phyloP scores from a whole-genome alignment of 2,329 filamentous ascomycete species.

The Sarocladiaceae sp. region DNA sequence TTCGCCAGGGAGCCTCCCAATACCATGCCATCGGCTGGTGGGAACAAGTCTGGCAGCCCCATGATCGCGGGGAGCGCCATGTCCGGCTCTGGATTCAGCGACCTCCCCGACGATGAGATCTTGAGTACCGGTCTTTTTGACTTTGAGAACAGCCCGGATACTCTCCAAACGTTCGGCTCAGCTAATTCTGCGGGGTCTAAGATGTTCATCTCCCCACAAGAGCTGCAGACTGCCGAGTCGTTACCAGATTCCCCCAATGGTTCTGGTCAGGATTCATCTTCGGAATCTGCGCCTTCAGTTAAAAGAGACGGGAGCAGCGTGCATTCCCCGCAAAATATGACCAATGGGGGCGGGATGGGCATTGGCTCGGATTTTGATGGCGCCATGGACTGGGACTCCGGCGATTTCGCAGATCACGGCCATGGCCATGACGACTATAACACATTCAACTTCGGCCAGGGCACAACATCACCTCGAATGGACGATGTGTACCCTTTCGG shows the following conservation, averaged over 20 bases:
- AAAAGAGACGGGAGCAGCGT: conserved; percentile 3
- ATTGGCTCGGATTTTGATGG: conserved; percentile 5
- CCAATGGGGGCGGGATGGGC: not conserved
- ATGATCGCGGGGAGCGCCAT: conserved; percentile 12
- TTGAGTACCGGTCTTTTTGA: conserved; percentile 5
- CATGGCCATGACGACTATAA: conserved; percentile 7
- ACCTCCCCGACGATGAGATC: conserved; percentile 11
- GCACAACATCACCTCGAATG: not conserved
- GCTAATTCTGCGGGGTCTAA: conserved; percentile 2
- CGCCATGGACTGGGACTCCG: conserved; percentile 7
- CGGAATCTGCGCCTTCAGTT: conserved; percentile 12
- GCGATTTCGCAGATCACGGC: not conserved
- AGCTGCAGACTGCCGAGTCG: conserved; percentile 2
- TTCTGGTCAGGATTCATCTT: conserved; percentile 12
- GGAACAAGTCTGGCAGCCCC: conserved; percentile 11
- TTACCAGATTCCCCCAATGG: conserved; percentile 11
- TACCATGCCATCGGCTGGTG: conserved; percentile 11
- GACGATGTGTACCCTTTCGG: conserved; percentile 8
- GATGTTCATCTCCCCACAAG: conserved; percentile 8
- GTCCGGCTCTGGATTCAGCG: conserved; percentile 8
- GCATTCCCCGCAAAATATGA: not conserved
- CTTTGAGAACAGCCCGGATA: conserved; percentile 13
- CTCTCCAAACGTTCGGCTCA: conserved; percentile 11
- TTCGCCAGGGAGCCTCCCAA: not conserved
- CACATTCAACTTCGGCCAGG: conserved; percentile 7